phyloP scores from a whole-genome alignment of 257 asterid genomes.

The Asclepias syriaca region DNA sequence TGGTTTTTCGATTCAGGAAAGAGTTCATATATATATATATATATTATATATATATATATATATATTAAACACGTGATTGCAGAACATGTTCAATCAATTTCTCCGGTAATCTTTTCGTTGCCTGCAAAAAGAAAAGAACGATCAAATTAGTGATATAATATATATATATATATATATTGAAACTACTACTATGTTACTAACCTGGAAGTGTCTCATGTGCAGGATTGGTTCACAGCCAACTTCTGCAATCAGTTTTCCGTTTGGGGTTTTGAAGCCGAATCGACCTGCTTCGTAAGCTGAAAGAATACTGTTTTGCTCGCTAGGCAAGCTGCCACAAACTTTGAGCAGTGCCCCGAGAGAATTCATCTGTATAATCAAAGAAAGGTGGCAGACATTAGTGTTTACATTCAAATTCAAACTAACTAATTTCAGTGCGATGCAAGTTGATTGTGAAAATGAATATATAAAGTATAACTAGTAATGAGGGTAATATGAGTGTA shows the following conservation, averaged over 20 bases:
- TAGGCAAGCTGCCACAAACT: slow-evolving; percentile 69
- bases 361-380: slow-evolving; percentile 51
- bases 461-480: no score
- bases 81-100: slow-evolving; percentile 69
- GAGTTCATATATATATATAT: not conserved
- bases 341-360: slow-evolving; percentile 75
- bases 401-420: no score
- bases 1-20: slow-evolving; percentile 5
- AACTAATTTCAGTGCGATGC: no score
- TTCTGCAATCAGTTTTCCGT: slow-evolving; percentile 78
- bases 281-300: slow-evolving; percentile 76
- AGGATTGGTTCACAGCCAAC: slow-evolving; percentile 97
- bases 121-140: slow-evolving; percentile 29
- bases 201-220: slow-evolving; percentile 98
- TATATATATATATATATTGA: no score
- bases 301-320: slow-evolving; percentile 45
- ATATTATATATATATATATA: not conserved
- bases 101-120: slow-evolving; percentile 71
- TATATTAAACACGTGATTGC: slow-evolving; percentile 7
- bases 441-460: no score
- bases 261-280: slow-evolving; percentile 74
- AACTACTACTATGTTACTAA: slow-evolving; percentile 9
- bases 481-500: no score
- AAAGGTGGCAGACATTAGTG: no score
- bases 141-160: not conserved